Percentiles rank a stretch among this genome's conserved stretches.
These are phyloP conservation scores for Stephania yunnanensis DNA, from an alignment of 164 flowering plant genomes.

Conservation along the genomic window DNA sequence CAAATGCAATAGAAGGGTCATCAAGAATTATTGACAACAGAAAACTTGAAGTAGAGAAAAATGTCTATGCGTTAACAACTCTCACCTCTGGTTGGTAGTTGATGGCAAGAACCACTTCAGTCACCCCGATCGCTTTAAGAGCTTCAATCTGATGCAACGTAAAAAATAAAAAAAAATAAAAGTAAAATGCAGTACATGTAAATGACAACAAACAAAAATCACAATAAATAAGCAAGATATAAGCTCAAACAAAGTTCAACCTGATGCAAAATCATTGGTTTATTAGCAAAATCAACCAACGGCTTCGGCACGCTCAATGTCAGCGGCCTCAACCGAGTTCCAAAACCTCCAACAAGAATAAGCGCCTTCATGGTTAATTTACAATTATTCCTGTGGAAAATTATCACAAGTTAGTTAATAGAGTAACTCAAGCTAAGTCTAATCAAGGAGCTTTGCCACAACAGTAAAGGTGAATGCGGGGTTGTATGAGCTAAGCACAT, in stretches of 20 bases:
- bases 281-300: slow-evolving; percentile 96
- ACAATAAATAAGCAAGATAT: not conserved
- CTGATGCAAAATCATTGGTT: slow-evolving; percentile 99
- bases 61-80: not conserved
- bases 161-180: not conserved
- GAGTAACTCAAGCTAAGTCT: too few species aligned
- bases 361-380: slow-evolving; percentile 77
- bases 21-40: not conserved
- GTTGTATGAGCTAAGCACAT: too few species aligned
- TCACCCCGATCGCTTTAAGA: slow-evolving; percentile 84
- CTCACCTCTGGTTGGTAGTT: slow-evolving; percentile 97
- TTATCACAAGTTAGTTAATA: too few species aligned
- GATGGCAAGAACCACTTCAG: slow-evolving; percentile 94
- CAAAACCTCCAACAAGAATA: slow-evolving; percentile 98
- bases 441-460: too few species aligned
- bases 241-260: slow-evolving; percentile 24
- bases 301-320: slow-evolving; percentile 97
- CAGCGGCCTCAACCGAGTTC: slow-evolving; percentile 96
- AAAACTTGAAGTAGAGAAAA: too few species aligned
- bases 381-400: slow-evolving; percentile 19
- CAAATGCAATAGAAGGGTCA: slow-evolving; percentile 10
- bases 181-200: not conserved
- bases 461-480: too few species aligned
- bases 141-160: slow-evolving; percentile 70
- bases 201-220: not conserved